These are phyloP conservation scores for Beauveria brongniartii DNA, from an alignment of 2,329 filamentous ascomycete genomes.

Conservation along the genomic window DNA sequence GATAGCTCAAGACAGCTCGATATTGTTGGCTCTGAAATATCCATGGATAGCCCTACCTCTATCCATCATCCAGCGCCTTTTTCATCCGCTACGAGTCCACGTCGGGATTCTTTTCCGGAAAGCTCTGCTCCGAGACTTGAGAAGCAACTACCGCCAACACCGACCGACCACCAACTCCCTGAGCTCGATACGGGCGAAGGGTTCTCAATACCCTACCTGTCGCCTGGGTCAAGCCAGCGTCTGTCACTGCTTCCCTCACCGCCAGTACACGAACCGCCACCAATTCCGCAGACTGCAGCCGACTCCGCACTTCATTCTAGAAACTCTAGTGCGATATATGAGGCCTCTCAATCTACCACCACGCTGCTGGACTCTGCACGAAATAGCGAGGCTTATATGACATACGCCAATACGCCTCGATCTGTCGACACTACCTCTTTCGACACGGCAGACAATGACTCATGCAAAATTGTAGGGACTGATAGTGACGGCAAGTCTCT, in stretches of 20 bases:
- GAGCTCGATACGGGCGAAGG: constrained; percentile 43
- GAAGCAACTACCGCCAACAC: constrained; percentile 19
- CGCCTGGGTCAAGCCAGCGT: constrained; percentile 23
- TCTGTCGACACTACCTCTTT: constrained; percentile 41
- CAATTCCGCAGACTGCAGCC: constrained; percentile 33
- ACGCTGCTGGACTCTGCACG: constrained; percentile 36
- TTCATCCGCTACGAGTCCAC: not conserved
- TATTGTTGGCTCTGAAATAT: constrained; percentile 7
- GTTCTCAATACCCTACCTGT: constrained; percentile 42
- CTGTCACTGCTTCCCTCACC: constrained; percentile 31
- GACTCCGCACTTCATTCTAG: constrained; percentile 31
- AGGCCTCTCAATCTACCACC: constrained; percentile 29
- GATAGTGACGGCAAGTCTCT: constrained; percentile 30
- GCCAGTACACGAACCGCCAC: constrained; percentile 44
- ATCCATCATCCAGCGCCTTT: not conserved
- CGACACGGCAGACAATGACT: constrained; percentile 32
- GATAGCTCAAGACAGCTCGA: constrained; percentile 36
- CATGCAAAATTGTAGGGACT: constrained; percentile 25
- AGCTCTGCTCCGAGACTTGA: constrained; percentile 13
- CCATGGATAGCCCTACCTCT: not conserved
- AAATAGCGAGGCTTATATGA: constrained; percentile 37
- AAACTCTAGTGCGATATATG: constrained; percentile 33
- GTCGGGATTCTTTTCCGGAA: not conserved
- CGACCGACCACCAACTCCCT: constrained; percentile 33
- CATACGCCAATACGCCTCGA: constrained; percentile 35